These are phyloP conservation scores for Pseudocercospora fijiensis DNA, from an alignment of 2,329 filamentous ascomycete genomes.

Conservation along the genomic window DNA sequence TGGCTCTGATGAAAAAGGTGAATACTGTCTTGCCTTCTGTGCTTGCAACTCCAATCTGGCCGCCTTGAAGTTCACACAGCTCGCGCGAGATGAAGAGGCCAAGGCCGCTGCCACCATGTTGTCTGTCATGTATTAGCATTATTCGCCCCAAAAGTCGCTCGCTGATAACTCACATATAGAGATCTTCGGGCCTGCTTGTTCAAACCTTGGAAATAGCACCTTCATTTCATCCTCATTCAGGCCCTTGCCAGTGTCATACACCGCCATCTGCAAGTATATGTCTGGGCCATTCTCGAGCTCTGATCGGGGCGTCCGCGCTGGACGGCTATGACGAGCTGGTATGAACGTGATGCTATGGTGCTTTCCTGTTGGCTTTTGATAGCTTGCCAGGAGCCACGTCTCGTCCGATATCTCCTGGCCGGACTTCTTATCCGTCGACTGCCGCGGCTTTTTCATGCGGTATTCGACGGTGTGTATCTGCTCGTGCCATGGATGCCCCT, in stretches of 20 bases:
- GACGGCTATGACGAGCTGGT: conserved; percentile 25
- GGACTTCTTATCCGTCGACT: conserved; percentile 30
- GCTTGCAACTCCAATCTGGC: conserved; percentile 48
- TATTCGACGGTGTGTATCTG: conserved; percentile 40
- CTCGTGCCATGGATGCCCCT: conserved; percentile 19
- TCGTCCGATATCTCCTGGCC: conserved; percentile 31
- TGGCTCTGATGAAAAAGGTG: conserved; percentile 47
- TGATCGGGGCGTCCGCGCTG: conserved; percentile 22
- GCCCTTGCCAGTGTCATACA: conserved; percentile 46
- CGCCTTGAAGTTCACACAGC: conserved; percentile 45
- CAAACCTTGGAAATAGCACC: conserved; percentile 46
- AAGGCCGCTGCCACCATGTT: conserved; percentile 47
- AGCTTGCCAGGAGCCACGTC: conserved; percentile 37
- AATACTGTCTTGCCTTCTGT: conserved; percentile 45
- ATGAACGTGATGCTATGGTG: conserved; percentile 40
- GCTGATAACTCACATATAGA: conserved; percentile 25
- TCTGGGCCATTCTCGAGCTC: conserved; percentile 42
- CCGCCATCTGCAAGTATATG: conserved; percentile 45
- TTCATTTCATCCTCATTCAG: conserved; percentile 43
- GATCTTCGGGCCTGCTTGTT: conserved; percentile 39
- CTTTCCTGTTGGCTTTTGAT: conserved; percentile 35
- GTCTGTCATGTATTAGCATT: conserved; percentile 10
- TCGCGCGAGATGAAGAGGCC: conserved; percentile 50
- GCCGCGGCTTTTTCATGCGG: conserved; percentile 41
- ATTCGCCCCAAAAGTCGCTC: background rate